Base-by-base conservation (phyloP, 1,284 basidiomycete genomes). In the Ustanciosporium gigantosporum region DNA sequence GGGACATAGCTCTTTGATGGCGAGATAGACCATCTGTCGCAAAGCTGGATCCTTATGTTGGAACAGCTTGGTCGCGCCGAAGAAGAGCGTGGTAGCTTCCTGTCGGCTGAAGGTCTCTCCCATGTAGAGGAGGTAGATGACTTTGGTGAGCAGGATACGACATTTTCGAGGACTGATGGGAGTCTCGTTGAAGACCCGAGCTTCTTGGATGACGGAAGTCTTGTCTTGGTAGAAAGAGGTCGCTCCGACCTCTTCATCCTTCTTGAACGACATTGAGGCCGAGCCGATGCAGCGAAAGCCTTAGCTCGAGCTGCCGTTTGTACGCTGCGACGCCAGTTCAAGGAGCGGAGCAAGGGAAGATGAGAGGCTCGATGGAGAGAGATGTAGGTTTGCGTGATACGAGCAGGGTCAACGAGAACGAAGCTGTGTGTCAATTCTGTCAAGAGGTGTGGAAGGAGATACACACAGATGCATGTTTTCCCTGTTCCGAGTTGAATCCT, bases 41-140 rank as follows among this genome's bases (percentile, higher is more conserved):
- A 99, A 82, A 3, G 92, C 94, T 68, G 88, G 89, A 82, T 99
- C 95, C 80, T 97, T 98, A 81, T 98, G 89, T 80, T 98, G 95
- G 81, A 99, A 99, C 56, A 99, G 81, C 82, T 98, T 99, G 11
- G 95, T 97, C 0, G 93, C 94, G 41, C 95, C 94, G 81, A 99
- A 99, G 86, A 99, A 98, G 67, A 98, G 82, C 7, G 88, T 91
- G 17, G 95, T 98, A 3, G 95, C 93, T 81, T 98, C 95, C 80
- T 97, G 93, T 3, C 90, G 89, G 31, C 85, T 87, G 80, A 98
- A 94, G 1, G 86, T 91, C 82, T 98, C 94, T 58, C 95, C 95
- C 62, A 91, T 87, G 81, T 97, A 97, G 51, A 98, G 84, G 48
- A 99, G 84, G 81, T 97, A 96, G 45, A 97, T 88, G 75, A 98